A percentile compares a stretch with the other conserved stretches of the same genome.
Conservation (phyloP, 768 basidiomycete species). For the Leccinum variicolor region DNA sequence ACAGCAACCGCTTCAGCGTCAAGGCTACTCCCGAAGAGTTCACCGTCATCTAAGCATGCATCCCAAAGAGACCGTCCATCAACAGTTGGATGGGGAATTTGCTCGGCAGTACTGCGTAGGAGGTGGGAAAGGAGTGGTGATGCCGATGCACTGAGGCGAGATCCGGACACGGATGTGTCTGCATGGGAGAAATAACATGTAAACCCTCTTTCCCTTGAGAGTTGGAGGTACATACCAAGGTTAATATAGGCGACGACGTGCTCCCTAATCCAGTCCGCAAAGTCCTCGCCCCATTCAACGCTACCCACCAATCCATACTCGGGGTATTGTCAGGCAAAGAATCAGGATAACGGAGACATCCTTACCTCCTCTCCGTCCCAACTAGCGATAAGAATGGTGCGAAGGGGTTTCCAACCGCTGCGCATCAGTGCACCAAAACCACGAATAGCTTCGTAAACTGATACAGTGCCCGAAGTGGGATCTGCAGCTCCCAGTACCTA, state of each 20-base stretch:
- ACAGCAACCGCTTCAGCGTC: too few relatives aligned
- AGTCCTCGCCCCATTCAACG: slow-evolving; percentile 96
- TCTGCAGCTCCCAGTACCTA: slow-evolving; percentile 50
- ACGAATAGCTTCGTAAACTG: slow-evolving; percentile 52
- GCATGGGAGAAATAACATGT: slow-evolving; percentile 26
- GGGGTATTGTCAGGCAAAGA: too few relatives aligned
- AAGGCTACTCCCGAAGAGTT: slow-evolving; percentile 24
- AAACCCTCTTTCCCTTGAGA: background rate
- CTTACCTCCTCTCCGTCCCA: slow-evolving; percentile 77
- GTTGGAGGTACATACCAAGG: slow-evolving; percentile 40
- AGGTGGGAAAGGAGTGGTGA: slow-evolving; percentile 85
- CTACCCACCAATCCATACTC: slow-evolving; percentile 75
- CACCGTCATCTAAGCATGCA: slow-evolving; percentile 53
- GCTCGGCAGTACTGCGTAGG: slow-evolving; percentile 60
- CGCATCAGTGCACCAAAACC: slow-evolving; percentile 51
- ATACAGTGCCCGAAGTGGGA: slow-evolving; percentile 55
- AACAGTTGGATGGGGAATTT: slow-evolving; percentile 71
- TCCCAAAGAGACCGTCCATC: slow-evolving; percentile 73
- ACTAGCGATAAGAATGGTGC: slow-evolving; percentile 71
- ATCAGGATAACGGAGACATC: too few relatives aligned
- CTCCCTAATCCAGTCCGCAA: slow-evolving; percentile 71
- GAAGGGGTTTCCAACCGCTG: slow-evolving; percentile 62
- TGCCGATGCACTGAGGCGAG: slow-evolving; percentile 45
- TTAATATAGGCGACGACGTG: slow-evolving; percentile 92
- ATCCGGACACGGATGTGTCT: slow-evolving; percentile 57